These are phyloP conservation scores for Aureobasidium sp. DNA, from an alignment of 2,329 filamentous ascomycete species.

Conservation along the genomic window DNA sequence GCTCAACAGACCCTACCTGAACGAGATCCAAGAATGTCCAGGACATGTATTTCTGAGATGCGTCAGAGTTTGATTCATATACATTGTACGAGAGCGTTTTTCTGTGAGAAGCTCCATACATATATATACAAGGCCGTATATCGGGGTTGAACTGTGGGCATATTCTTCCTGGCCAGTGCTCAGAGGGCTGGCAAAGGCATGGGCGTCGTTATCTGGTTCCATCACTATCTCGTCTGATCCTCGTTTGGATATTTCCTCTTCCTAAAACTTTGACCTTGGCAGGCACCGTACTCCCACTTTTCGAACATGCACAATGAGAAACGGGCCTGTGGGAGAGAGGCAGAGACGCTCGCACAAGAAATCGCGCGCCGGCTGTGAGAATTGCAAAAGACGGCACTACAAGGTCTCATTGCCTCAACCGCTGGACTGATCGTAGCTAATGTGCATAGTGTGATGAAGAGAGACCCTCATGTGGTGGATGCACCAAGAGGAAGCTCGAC, in stretches of 20 bases:
- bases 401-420: background rate
- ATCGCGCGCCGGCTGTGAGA: background rate
- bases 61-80: background rate
- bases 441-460: conserved; percentile 20
- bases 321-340: background rate
- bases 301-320: background rate
- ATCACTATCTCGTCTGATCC: background rate
- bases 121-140: background rate
- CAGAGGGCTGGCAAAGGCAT: background rate
- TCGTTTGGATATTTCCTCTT: conserved; percentile 1
- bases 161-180: background rate
- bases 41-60: background rate
- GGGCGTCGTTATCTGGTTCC: background rate
- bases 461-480: conserved; percentile 20
- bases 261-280: background rate
- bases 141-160: background rate
- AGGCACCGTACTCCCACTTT: background rate
- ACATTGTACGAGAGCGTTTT: background rate
- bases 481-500: conserved; percentile 16
- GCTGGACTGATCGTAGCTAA: background rate
- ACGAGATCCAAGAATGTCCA: background rate
- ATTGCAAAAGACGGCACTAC: conserved; percentile 11
- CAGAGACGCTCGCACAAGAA: conserved; percentile 5
- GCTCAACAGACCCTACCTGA: no score
- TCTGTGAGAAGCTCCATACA: background rate